Percentiles rank a stretch among this genome's conserved stretches.
phyloP scores from a whole-genome alignment of 1,284 basidiomycete species.

The Ceratobasidium sp. region DNA sequence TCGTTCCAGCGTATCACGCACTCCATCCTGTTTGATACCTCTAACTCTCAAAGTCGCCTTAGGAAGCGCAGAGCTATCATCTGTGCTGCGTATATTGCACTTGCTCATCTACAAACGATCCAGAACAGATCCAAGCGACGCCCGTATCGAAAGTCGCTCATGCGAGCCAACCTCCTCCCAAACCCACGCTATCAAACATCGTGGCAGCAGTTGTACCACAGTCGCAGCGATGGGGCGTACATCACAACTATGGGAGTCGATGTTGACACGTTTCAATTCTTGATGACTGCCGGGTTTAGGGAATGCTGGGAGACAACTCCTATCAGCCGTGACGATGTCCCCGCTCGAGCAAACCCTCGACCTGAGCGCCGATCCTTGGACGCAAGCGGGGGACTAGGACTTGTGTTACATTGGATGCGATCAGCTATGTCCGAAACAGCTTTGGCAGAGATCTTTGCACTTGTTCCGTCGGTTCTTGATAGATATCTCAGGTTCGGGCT shows the following conservation, averaged over 20 bases:
- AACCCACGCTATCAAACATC: constrained; percentile 49
- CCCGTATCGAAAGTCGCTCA: not conserved
- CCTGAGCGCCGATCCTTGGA: constrained; percentile 6
- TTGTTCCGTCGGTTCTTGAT: constrained; percentile 55
- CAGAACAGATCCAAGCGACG: not conserved
- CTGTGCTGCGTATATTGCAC: not conserved
- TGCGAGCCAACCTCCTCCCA: constrained; percentile 43
- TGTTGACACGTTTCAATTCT: not conserved
- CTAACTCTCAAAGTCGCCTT: not conserved
- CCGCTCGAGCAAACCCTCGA: not conserved
- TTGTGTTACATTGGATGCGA: constrained; percentile 62
- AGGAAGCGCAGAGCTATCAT: not conserved
- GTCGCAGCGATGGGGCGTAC: not conserved
- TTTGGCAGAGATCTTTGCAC: constrained; percentile 61
- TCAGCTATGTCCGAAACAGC: constrained; percentile 61
- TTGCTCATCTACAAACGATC: not conserved
- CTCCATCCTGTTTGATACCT: not conserved
- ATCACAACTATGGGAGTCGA: constrained; percentile 31
- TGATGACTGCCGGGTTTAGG: constrained; percentile 10
- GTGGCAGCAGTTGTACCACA: constrained; percentile 33
- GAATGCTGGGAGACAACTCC: not conserved
- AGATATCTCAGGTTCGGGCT: constrained; percentile 61
- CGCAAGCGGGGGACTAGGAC: constrained; percentile 8
- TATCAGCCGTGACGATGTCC: not conserved
- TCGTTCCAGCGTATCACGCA: not conserved